phyloP scores from a whole-genome alignment of 1,139 yeast genomes.

The Yamadazyma jaroonii region DNA sequence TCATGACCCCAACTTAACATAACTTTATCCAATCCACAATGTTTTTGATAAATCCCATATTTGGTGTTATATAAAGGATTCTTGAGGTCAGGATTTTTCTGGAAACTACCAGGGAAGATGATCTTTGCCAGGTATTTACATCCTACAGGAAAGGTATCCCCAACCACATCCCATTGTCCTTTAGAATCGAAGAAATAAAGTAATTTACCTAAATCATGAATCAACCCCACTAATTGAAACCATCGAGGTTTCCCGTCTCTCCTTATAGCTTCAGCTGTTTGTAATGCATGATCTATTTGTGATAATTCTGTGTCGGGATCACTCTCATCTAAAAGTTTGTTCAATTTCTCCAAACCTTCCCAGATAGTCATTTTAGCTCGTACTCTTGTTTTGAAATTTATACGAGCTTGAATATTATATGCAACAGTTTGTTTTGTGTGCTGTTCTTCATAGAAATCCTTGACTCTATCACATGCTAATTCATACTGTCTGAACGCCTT shows the following conservation, averaged over 20 bases:
- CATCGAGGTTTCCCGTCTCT: conserved; percentile 67
- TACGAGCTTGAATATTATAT: conserved; percentile 67
- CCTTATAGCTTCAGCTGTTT: conserved; percentile 74
- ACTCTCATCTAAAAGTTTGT: conserved; percentile 63
- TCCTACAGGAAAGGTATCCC: conserved; percentile 77
- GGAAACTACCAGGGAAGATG: conserved; percentile 60
- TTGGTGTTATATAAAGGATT: conserved; percentile 67
- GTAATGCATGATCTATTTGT: conserved; percentile 73
- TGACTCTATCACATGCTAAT: conserved; percentile 66
- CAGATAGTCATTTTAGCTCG: conserved; percentile 69
- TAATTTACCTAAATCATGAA: conserved; percentile 69
- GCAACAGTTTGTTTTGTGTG: conserved; percentile 73
- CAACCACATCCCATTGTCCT: conserved; percentile 85
- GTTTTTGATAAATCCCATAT: conserved; percentile 62
- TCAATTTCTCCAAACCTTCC: conserved; percentile 66
- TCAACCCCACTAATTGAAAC: conserved; percentile 73
- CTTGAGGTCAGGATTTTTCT: conserved; percentile 55
- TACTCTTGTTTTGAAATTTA: conserved; percentile 63
- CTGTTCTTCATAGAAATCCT: conserved; percentile 64
- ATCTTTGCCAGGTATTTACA: conserved; percentile 60
- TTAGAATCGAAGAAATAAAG: conserved; percentile 67
- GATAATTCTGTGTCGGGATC: conserved; percentile 76
- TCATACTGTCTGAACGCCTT: conserved; percentile 63
- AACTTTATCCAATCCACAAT: conserved; percentile 67
- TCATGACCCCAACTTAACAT: conserved; percentile 82